Percentiles rank a stretch among this genome's conserved stretches.
These are phyloP conservation scores for Roridomyces roridus DNA, from an alignment of 768 basidiomycete species.

Conservation along the genomic window DNA sequence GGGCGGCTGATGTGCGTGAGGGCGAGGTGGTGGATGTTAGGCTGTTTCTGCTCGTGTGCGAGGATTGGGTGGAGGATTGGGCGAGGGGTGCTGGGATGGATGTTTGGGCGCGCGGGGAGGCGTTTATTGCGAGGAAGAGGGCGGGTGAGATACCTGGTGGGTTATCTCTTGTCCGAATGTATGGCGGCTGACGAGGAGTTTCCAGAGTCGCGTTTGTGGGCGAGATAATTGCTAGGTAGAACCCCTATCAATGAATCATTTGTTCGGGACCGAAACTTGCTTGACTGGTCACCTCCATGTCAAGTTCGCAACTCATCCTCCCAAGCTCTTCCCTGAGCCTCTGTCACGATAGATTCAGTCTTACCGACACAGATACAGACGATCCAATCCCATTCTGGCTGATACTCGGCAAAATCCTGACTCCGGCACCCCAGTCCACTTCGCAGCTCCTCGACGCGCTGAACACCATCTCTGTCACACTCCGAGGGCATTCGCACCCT, in stretches of 20 bases:
- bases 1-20: slow-evolving; percentile 11
- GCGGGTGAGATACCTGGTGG: slow-evolving; percentile 4
- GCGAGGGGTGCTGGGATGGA: slow-evolving; percentile 1
- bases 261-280: too few species aligned
- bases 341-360: slow-evolving; percentile 13
- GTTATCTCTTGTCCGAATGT: not conserved
- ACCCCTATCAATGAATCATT: too few species aligned
- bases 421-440: not conserved
- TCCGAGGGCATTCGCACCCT: slow-evolving; percentile 4
- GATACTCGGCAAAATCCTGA: slow-evolving; percentile 7
- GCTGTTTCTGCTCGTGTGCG: slow-evolving; percentile 8
- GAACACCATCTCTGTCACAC: slow-evolving; percentile 13
- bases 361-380: slow-evolving; percentile 3
- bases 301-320: slow-evolving; percentile 3
- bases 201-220: slow-evolving; percentile 5
- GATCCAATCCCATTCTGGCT: slow-evolving; percentile 14
- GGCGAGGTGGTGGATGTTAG: slow-evolving; percentile 9
- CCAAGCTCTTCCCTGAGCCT: slow-evolving; percentile 13
- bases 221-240: not conserved
- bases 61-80: slow-evolving; percentile 7
- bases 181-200: not conserved
- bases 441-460: slow-evolving; percentile 18
- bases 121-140: slow-evolving; percentile 11
- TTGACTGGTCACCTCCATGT: too few species aligned
- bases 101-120: slow-evolving; percentile 16